Evolutionary conservation across 106 monocot genomes (phyloP), one percentile per base, ranked within the genome.

Genomic region (Allium fistulosum): DNA sequence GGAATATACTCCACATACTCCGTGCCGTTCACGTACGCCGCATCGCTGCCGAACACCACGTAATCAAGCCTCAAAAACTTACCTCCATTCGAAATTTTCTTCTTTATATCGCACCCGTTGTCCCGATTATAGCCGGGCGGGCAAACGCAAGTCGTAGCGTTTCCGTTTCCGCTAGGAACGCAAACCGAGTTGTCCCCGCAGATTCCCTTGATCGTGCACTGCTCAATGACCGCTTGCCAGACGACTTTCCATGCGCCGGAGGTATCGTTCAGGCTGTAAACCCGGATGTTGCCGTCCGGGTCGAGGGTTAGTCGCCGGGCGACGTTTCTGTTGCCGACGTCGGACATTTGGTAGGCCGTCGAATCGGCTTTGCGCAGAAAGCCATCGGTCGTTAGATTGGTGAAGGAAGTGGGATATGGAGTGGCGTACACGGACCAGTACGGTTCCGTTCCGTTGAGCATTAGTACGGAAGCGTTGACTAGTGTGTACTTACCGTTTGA

Each of bases 21-120:
- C 28, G 57, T 63, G 12, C 11, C 5, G 63, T 49, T 46, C 37
- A 37, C 37, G 1, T 37, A 37, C 37, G 37, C 37, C 37, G 5
- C 37, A 47, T 56, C 26, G 51, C 14, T 17, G 2, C 10, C 2
- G 67, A 83, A 86, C 14, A 8, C 12, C 11, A 90, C 83, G 49
- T 70, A 86, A 48, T 90, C 90, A 56, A 90, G 69, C 49, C 78
- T 59, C 48, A 61, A 84, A 61, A 62, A 86, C 49, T 84, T 83
- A 73, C 76, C 66, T 46, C 9, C 15, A 10, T 53, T 61, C 0
- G 46, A 13, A 57, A 51, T 68, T 9, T 49, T 16, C 14, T 0
- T 13, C 62, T 84, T 84, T 49, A 52, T 28, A 8, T 11, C 47
- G 37, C 90, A 91, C 50, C 13, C 50, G 7, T 4, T 4, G 45